Percentiles rank a stretch among this genome's conserved stretches.
These are phyloP conservation scores for Allium sativum DNA, from an alignment of 106 monocot species.

Conservation along the genomic window DNA sequence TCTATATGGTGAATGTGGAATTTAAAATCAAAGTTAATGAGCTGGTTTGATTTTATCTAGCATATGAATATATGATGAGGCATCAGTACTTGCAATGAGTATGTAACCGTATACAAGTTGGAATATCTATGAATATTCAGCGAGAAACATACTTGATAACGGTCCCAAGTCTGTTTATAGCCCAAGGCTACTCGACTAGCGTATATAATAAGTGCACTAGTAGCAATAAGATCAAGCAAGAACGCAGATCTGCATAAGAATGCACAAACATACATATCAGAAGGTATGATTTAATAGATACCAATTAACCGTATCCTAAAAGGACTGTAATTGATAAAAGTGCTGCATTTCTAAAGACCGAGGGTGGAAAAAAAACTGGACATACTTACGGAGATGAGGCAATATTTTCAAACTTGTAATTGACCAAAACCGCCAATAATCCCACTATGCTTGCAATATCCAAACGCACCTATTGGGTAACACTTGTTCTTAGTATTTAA, in stretches of 20 bases:
- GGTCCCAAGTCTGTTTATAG: conserved; percentile 92
- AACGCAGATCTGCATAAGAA: conserved; percentile 67
- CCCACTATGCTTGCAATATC: conserved; percentile 88
- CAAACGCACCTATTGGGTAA: conserved; percentile 57
- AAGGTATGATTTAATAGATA: neutral
- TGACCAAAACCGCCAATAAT: conserved; percentile 78
- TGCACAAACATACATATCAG: conserved; percentile 3
- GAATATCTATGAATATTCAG: too few relatives aligned
- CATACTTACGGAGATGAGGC: conserved; percentile 84
- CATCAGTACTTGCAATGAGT: too few relatives aligned
- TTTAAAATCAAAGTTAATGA: too few relatives aligned
- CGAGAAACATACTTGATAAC: conserved; percentile 55
- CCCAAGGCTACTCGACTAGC: conserved; percentile 61
- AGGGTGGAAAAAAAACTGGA: neutral
- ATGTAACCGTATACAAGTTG: too few relatives aligned
- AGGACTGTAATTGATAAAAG: neutral
- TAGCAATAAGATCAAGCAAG: conserved; percentile 76
- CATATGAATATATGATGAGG: too few relatives aligned
- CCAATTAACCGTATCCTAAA: neutral
- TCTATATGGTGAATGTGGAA: too few relatives aligned
- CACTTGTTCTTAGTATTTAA: too few relatives aligned
- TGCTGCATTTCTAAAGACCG: neutral
- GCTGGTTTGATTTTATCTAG: too few relatives aligned
- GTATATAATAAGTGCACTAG: conserved; percentile 66
- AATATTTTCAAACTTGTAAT: conserved; percentile 92